phyloP scores from a whole-genome alignment of 768 basidiomycete species.

The Scleroderma citrinum region DNA sequence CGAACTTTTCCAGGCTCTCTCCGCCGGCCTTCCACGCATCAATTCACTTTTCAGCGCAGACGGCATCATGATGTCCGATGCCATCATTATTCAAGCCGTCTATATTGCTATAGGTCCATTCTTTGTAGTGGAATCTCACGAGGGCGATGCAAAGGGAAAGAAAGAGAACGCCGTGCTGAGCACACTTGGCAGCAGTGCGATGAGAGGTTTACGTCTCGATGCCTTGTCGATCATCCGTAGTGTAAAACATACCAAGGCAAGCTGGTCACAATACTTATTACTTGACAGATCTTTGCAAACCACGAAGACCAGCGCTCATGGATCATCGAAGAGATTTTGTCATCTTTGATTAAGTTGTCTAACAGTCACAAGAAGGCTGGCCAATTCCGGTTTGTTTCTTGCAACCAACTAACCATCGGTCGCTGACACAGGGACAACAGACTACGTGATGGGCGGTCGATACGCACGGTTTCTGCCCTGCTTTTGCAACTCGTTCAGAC shows the following conservation, averaged over 20 bases:
- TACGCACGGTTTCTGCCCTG: constrained; percentile 89
- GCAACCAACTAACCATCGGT: neutral
- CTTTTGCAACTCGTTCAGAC: constrained; percentile 96
- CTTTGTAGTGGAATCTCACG: constrained; percentile 72
- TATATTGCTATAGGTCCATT: constrained; percentile 94
- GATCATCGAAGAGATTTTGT: constrained; percentile 97
- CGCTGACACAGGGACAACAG: constrained; percentile 35
- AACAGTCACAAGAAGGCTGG: constrained; percentile 88
- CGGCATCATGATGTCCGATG: constrained; percentile 70
- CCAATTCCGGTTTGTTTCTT: constrained; percentile 65
- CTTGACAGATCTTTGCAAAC: constrained; percentile 76
- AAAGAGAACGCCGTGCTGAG: constrained; percentile 51
- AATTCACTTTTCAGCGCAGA: constrained; percentile 69
- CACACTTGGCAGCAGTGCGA: constrained; percentile 71
- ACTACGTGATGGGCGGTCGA: constrained; percentile 83
- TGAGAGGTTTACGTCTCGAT: constrained; percentile 77
- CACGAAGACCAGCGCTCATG: constrained; percentile 88
- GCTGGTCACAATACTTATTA: constrained; percentile 3
- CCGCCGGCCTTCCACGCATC: constrained; percentile 68
- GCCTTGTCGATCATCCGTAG: constrained; percentile 80
- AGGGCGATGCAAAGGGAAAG: constrained; percentile 50
- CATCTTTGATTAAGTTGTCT: constrained; percentile 83
- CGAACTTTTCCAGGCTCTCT: constrained; percentile 69
- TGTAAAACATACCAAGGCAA: constrained; percentile 41
- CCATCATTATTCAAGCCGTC: constrained; percentile 86